These are phyloP conservation scores for Piromyces sp. DNA, from an alignment of 192 early-diverging fungal species.

Conservation along the genomic window DNA sequence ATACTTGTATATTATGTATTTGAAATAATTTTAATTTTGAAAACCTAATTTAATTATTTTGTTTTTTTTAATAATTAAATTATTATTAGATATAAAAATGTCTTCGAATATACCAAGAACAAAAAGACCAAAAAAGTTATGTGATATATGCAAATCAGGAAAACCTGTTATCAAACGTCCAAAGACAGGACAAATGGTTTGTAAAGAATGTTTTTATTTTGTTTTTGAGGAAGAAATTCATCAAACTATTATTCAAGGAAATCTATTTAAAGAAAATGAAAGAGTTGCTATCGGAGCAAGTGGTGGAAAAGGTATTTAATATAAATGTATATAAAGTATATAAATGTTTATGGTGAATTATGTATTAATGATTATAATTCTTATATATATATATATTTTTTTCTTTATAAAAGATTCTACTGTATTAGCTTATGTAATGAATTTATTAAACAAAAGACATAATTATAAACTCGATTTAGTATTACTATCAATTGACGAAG, in stretches of 20 bases:
- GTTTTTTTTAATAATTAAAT: too few relatives aligned
- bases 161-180: conserved; percentile 79
- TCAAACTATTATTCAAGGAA: conserved; percentile 64
- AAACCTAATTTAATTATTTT: too few relatives aligned
- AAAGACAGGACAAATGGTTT: conserved; percentile 76
- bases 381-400: neutral
- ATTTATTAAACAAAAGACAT: conserved; percentile 79
- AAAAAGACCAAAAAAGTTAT: conserved; percentile 10
- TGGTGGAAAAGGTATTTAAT: conserved; percentile 61
- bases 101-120: neutral
- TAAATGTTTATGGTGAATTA: neutral
- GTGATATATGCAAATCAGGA: conserved; percentile 46
- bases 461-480: conserved; percentile 78
- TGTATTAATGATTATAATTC: neutral
- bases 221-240: conserved; percentile 91
- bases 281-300: conserved; percentile 87
- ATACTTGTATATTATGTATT: too few relatives aligned
- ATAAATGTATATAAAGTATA: neutral
- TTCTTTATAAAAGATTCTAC: conserved; percentile 56
- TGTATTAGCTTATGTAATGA: conserved; percentile 88
- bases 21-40: too few relatives aligned
- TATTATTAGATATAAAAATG: neutral
- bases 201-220: conserved; percentile 76
- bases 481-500: conserved; percentile 91
- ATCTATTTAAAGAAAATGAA: conserved; percentile 71